These are phyloP conservation scores for Cajanus cajan DNA, from an alignment of 306 rosid species.

Conservation along the genomic window DNA sequence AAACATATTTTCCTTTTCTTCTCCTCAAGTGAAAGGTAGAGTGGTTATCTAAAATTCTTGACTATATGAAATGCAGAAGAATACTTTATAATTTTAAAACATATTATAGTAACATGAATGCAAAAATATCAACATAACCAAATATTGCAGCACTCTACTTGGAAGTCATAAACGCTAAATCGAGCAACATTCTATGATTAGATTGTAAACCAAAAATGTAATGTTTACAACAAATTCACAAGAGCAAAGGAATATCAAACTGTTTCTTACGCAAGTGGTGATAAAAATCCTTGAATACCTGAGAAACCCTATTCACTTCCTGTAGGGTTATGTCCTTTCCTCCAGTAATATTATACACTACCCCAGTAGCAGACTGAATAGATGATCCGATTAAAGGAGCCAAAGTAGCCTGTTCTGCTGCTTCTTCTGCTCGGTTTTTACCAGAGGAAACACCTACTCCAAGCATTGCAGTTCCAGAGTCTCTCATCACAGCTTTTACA, in stretches of 20 bases:
- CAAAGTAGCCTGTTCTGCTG: conserved; percentile 97
- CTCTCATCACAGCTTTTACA: conserved; percentile 97
- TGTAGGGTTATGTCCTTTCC: conserved; percentile 98
- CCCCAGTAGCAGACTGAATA: conserved; percentile 96
- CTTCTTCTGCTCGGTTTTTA: conserved; percentile 98
- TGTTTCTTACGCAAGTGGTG: conserved; percentile 15
- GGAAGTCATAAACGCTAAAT: background rate
- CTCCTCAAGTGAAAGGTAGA: background rate
- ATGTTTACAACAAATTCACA: background rate
- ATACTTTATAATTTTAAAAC: background rate
- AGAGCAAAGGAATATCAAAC: background rate
- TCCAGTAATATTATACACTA: conserved; percentile 94
- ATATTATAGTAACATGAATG: background rate
- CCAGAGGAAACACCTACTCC: conserved; percentile 98
- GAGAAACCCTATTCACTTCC: conserved; percentile 97
- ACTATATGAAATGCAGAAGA: background rate
- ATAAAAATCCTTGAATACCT: conserved; percentile 54
- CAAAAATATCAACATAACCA: background rate
- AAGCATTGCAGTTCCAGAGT: conserved; percentile 99
- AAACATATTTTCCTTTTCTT: background rate
- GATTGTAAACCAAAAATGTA: background rate
- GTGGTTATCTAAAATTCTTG: background rate
- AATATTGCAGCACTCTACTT: background rate
- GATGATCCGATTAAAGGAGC: conserved; percentile 98
- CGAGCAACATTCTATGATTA: background rate